Base-by-base conservation (phyloP, 306 rosid species). In the Senna siamea region DNA sequence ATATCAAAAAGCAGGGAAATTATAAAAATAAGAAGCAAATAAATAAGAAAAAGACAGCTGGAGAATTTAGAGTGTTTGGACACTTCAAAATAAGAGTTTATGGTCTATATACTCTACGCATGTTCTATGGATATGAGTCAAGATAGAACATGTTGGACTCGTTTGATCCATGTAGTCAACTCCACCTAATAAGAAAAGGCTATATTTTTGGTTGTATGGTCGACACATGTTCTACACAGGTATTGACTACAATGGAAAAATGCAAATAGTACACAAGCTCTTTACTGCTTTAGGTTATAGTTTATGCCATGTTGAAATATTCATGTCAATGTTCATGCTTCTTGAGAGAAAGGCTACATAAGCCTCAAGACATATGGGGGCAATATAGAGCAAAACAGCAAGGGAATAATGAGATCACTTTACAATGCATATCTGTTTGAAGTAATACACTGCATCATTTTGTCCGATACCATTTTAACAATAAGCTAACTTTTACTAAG, bases 401-500 rank as follows among this genome's bases (percentile, higher is more conserved):
- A n/a, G 48, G n/a, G 12, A 43, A 43, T 43, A 0, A 61, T 1
- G 30, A 26, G 30, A 26, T 26, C 30, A 6, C 2, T 11, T n/a
- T 41, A 8, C 12, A 23, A 50, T 1, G 10, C 54, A 7, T 7
- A 50, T 26, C 38, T 32, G 47, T n/a, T 9, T 46, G 34, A 50
- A 6, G n/a, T 37, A 17, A 19, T 43, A 9, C 77, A 30, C 9
- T 17, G 12, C 26, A 11, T 20, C 18, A 65, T 8, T n/a, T 46
- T 65, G 15, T 3, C 55, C 14, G 19, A 15, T 47, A 3, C 6
- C 7, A 47, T 47, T 15, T 47, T 44, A 0, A 47, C 53, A 47
- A 13, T 65, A 35, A 58, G n/a, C 40, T 50, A 72, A 32, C 20
- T 63, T 60, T 52, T 35, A 71, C 61, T 22, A 53, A 54, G 52